Conservation (phyloP, 495 filamentous ascomycete species). For the Neurospora discreta region DNA sequence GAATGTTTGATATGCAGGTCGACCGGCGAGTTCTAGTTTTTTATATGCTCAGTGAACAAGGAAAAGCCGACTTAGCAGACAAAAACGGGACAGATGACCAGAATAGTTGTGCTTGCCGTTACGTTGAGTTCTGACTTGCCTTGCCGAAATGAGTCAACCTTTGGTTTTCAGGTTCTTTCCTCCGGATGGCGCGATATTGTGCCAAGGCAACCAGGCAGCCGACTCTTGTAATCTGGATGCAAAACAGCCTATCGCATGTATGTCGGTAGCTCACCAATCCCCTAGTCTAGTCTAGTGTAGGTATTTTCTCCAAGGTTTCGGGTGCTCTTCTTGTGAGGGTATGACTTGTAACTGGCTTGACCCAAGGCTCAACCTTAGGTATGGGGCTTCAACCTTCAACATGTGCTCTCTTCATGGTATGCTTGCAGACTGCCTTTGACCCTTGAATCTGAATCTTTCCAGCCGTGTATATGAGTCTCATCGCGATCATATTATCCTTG, state of each 20-base stretch:
- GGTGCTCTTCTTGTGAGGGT: neutral
- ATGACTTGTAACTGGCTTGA: neutral
- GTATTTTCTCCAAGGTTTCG: neutral
- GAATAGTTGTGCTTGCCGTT: neutral
- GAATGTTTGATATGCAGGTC: neutral
- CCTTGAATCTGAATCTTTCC: neutral
- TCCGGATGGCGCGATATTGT: neutral
- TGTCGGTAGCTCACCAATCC: constrained; percentile 1
- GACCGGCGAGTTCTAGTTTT: neutral
- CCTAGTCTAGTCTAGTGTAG: no score
- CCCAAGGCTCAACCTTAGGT: neutral
- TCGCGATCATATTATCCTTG: neutral
- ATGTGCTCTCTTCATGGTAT: neutral
- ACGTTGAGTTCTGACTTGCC: neutral
- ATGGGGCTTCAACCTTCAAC: neutral
- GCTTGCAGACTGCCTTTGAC: neutral
- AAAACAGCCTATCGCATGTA: constrained; percentile 3
- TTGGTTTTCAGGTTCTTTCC: neutral
- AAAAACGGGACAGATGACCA: neutral
- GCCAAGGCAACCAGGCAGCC: neutral
- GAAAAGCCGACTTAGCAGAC: neutral
- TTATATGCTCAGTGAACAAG: neutral
- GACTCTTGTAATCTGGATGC: neutral
- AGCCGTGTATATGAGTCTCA: neutral
- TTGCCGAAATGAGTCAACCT: neutral